phyloP scores from a whole-genome alignment of 768 basidiomycete species.

The Termitomyces sp. region DNA sequence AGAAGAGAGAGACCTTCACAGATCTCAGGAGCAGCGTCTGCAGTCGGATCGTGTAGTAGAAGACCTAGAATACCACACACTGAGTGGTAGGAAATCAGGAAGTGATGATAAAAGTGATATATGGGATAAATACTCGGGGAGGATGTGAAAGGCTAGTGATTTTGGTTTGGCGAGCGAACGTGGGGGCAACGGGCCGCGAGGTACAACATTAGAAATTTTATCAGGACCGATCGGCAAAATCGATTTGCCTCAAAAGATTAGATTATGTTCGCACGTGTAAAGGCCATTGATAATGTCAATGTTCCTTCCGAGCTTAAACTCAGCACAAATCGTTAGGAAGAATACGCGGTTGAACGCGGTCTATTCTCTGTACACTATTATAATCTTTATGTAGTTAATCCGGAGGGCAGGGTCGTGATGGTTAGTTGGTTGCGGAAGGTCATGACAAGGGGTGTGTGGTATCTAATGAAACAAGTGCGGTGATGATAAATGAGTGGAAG shows the following conservation, averaged over 20 bases:
- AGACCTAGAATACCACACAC: constrained; percentile 95
- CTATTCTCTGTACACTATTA: constrained; percentile 46
- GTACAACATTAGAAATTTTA: constrained; percentile 22
- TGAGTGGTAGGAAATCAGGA: constrained; percentile 16
- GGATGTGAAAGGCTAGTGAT: not conserved
- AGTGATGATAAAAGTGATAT: constrained; percentile 1
- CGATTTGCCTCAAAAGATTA: not conserved
- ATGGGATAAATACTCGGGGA: constrained; percentile 7
- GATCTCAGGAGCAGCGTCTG: constrained; percentile 83
- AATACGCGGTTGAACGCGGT: constrained; percentile 76
- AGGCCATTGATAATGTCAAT: no score
- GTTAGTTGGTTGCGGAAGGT: constrained; percentile 15
- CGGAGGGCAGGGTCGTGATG: constrained; percentile 7
- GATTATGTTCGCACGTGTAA: constrained; percentile 7
- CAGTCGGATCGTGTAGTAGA: constrained; percentile 70
- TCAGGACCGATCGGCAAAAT: constrained; percentile 21
- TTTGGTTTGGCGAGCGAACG: constrained; percentile 7
- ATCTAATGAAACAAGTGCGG: constrained; percentile 41
- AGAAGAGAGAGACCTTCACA: constrained; percentile 92
- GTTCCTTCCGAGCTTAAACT: no score
- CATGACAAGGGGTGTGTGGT: constrained; percentile 28
- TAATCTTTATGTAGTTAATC: constrained; percentile 28
- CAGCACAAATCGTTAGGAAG: constrained; percentile 3
- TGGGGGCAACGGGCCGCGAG: constrained; percentile 9
- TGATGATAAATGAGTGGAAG: constrained; percentile 63